Base-by-base conservation (phyloP, 805 yeast species). In the Vanderwaltozyma tropicalis region DNA sequence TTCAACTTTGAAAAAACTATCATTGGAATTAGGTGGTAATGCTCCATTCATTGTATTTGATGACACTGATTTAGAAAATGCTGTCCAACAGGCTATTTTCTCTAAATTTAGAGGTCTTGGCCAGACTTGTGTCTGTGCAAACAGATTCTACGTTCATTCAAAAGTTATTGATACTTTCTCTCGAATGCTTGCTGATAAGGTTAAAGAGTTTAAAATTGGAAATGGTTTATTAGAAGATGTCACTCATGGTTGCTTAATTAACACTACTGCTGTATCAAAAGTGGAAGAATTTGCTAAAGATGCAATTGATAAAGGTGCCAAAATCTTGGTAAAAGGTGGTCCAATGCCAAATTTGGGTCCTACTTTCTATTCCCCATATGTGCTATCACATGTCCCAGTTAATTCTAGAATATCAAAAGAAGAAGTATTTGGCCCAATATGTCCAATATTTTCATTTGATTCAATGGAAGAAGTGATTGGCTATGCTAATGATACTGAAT, bases 351-450 rank as follows among this genome's bases (percentile, higher is more conserved):
- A 66, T 1, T 50, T 71, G 31, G 79, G 80, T 24, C 62, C 66
- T 39, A 58, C 68, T 44, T 77, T 71, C 48, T 72, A 71, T 46
- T 62, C 71, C 15, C 83, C 82, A 27, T 67, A 75, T 5, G 69
- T 77, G 13, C 50, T 77, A 34, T 62, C 68, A 12, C 63, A 72
- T 49, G 77, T 74, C 20, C 65, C 76, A 26, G 63, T 59, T 28
- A 67, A 67, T 18, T 72, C 74, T 63, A 61, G 59, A 45, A 76
- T 75, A 6, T 55, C 68, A 5, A 57, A 57, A 28, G 80, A 77
- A 48, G 84, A 77, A 57, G 76, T 80, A 5, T 77, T 77, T 47
- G 83, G 83, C 25, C 83, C 84, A 2, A 59, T 77, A 41, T 78
- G 74, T 39, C 77, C 80, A 4, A 56, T 77, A 12, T 59, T 71